phyloP scores from a whole-genome alignment of 1,284 basidiomycete species.

The Caloboletus firmus region DNA sequence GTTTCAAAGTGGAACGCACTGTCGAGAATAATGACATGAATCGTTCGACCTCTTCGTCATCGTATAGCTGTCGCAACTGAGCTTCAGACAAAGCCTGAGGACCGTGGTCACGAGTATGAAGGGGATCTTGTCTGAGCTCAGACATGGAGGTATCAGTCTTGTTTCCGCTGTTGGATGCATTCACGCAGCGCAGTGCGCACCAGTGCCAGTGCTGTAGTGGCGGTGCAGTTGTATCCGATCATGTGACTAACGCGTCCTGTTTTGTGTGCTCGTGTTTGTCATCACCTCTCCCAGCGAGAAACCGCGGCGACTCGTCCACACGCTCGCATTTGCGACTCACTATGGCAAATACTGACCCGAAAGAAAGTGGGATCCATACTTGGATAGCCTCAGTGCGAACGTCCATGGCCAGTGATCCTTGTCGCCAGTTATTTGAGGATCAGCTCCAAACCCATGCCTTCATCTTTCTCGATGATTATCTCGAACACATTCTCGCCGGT shows the following conservation, averaged over 20 bases:
- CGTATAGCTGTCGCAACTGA: conserved; percentile 56
- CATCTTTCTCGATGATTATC: conserved; percentile 73
- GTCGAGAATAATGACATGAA: conserved; percentile 57
- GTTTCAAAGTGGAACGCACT: conserved; percentile 37
- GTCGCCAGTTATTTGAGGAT: conserved; percentile 64
- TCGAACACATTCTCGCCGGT: conserved; percentile 67
- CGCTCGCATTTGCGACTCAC: neutral
- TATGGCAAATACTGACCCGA: conserved; percentile 16
- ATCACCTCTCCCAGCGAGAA: neutral
- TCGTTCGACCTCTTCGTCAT: conserved; percentile 61
- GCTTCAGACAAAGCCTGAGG: conserved; percentile 31
- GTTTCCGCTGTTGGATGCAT: no score
- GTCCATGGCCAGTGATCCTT: conserved; percentile 70
- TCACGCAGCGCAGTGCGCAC: no score
- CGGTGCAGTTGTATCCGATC: conserved; percentile 14
- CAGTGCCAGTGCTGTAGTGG: no score
- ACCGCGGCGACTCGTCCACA: neutral
- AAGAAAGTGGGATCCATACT: conserved; percentile 42
- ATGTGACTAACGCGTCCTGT: conserved; percentile 32
- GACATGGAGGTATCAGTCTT: no score
- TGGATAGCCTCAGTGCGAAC: conserved; percentile 69
- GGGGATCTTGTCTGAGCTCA: neutral
- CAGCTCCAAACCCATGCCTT: conserved; percentile 74
- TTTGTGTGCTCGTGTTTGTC: conserved; percentile 20
- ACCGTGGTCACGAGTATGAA: conserved; percentile 3